Conservation (phyloP, 1,284 basidiomycete genomes). For the Cryptococcus jaspeensis region DNA sequence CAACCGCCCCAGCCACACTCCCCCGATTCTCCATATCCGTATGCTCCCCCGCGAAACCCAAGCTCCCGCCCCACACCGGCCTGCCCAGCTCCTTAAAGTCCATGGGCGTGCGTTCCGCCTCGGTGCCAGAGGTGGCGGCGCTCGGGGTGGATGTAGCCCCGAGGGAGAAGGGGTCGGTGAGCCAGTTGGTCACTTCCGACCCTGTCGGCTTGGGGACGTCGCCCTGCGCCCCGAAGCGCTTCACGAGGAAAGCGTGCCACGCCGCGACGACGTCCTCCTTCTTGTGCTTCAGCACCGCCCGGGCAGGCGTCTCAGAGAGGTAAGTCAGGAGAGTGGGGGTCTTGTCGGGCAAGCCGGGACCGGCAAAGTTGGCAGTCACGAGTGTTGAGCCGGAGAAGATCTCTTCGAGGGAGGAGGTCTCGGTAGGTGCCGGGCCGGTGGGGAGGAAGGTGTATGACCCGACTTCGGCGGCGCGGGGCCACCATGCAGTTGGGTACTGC, state of each 20-base stretch:
- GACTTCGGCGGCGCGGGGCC: constrained; percentile 45
- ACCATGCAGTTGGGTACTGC: constrained; percentile 54
- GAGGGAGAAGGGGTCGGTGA: constrained; percentile 51
- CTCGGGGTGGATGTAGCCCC: constrained; percentile 57
- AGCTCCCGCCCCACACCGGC: constrained; percentile 51
- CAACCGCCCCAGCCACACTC: constrained; percentile 53
- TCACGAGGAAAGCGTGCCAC: constrained; percentile 48
- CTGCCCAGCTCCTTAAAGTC: constrained; percentile 54
- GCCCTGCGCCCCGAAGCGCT: constrained; percentile 25
- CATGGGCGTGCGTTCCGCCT: constrained; percentile 46
- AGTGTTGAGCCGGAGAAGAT: constrained; percentile 47
- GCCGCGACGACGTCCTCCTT: constrained; percentile 39
- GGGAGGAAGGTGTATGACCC: constrained; percentile 53
- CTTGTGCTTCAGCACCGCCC: constrained; percentile 27
- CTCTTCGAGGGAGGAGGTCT: constrained; percentile 25
- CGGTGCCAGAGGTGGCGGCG: constrained; percentile 38
- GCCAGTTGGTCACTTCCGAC: constrained; percentile 51
- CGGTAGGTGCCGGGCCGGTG: constrained; percentile 17
- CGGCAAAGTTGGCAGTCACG: constrained; percentile 47
- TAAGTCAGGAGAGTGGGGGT: constrained; percentile 52
- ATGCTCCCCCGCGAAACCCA: constrained; percentile 58
- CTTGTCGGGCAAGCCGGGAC: constrained; percentile 33
- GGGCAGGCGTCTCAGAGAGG: constrained; percentile 49
- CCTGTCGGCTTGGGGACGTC: constrained; percentile 19
- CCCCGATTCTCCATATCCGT: constrained; percentile 56